These are phyloP conservation scores for Spathaspora jeffriesii DNA, from an alignment of 1,139 yeast species.

Conservation along the genomic window DNA sequence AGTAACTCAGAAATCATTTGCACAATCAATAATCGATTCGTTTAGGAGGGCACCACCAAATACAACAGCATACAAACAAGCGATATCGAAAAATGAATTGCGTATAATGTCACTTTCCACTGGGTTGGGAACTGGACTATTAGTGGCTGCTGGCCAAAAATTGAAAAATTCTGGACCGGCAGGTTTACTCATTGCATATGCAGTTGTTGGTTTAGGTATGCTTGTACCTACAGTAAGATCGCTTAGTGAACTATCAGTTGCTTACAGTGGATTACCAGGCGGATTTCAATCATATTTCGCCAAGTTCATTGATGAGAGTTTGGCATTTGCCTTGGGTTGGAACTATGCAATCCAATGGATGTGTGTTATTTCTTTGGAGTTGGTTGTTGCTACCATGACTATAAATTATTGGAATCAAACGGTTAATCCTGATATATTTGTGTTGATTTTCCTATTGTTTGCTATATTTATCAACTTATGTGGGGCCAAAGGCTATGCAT, in stretches of 20 bases:
- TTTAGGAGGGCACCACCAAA: constrained; percentile 11
- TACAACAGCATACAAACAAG: constrained; percentile 6
- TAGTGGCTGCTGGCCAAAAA: constrained; percentile 36
- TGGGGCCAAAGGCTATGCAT: constrained; percentile 36
- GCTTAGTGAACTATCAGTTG: constrained; percentile 36
- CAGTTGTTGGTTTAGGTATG: constrained; percentile 30
- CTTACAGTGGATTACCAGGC: constrained; percentile 37
- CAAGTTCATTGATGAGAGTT: constrained; percentile 36
- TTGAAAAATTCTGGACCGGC: constrained; percentile 37
- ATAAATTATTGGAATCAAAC: constrained; percentile 29
- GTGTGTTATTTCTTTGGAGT: constrained; percentile 37
- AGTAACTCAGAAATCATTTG: not conserved
- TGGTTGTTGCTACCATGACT: constrained; percentile 41
- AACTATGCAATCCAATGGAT: constrained; percentile 42
- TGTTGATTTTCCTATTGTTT: constrained; percentile 28
- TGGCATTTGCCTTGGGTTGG: constrained; percentile 45
- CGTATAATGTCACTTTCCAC: constrained; percentile 45
- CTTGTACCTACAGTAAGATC: constrained; percentile 32
- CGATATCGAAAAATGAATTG: constrained; percentile 29
- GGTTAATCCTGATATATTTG: constrained; percentile 32
- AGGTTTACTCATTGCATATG: constrained; percentile 34
- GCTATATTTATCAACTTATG: constrained; percentile 29
- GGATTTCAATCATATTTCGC: constrained; percentile 41
- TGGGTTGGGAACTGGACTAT: constrained; percentile 45
- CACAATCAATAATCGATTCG: constrained; percentile 6